These are phyloP conservation scores for Apiospora kogelbergensis DNA, from an alignment of 2,329 filamentous ascomycete species.

Conservation along the genomic window DNA sequence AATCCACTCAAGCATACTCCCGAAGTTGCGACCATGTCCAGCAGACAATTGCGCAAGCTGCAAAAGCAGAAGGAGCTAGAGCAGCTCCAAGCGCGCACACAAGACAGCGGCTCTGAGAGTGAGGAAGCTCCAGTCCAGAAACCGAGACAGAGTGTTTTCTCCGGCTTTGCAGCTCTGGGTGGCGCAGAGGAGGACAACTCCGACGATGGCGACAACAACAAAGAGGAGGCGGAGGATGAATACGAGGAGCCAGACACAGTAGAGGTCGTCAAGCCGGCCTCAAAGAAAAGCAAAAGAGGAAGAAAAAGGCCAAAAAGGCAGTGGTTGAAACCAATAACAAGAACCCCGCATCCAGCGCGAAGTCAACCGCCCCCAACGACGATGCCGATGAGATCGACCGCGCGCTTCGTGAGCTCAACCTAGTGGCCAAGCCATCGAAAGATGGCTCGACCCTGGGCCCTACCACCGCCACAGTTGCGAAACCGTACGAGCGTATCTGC, in stretches of 20 bases:
- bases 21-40: slow-evolving; percentile 26
- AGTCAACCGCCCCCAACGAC: slow-evolving; percentile 15
- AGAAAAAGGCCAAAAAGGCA: slow-evolving; percentile 33
- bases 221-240: slow-evolving; percentile 33
- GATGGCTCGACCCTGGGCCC: neutral
- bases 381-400: slow-evolving; percentile 56
- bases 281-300: slow-evolving; percentile 41
- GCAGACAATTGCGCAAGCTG: slow-evolving; percentile 32
- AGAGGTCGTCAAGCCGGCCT: slow-evolving; percentile 19
- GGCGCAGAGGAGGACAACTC: slow-evolving; percentile 42
- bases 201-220: slow-evolving; percentile 35
- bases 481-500: slow-evolving; percentile 35
- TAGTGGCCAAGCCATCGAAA: slow-evolving; percentile 21
- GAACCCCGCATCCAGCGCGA: slow-evolving; percentile 8
- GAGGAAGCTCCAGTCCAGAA: slow-evolving; percentile 35
- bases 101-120: slow-evolving; percentile 34
- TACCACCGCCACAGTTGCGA: slow-evolving; percentile 10
- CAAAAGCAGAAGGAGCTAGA: slow-evolving; percentile 50
- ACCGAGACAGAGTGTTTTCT: slow-evolving; percentile 48
- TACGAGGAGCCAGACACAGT: slow-evolving; percentile 22
- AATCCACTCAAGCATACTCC: neutral
- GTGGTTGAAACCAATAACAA: slow-evolving; percentile 18
- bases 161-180: slow-evolving; percentile 50
- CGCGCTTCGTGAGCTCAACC: slow-evolving; percentile 39
- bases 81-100: slow-evolving; percentile 34